Base-by-base conservation (phyloP, 169 alveolate genomes). In the Cryptosporidium sp. region DNA sequence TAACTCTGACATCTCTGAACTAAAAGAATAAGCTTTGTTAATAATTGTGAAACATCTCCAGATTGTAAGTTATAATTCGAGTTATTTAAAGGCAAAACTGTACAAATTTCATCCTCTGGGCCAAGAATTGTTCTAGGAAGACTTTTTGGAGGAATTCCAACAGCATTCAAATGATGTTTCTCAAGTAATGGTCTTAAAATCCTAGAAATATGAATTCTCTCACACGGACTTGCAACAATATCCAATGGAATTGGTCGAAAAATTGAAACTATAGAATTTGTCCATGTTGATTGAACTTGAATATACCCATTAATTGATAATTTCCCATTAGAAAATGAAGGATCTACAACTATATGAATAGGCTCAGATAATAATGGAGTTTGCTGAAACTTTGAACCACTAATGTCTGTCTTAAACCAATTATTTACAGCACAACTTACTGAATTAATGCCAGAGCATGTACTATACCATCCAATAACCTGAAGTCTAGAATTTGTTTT, bases 391-490 rank as follows among this genome's bases (percentile, higher is more conserved):
- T 93, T 95, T 41, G 98, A 95, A 91, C 92, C 93, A 45, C 26
- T 18, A 26, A 69, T 29, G 85, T 93, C 94, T 73, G 94, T 95
- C 86, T 95, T 96, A 86, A 96, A 96, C 98, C 98, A 96, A 16
- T 97, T 97, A 74, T 96, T 97, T 16, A 95, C 97, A 29, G 98
- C 98, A 87, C 97, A 95, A n/a, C 97, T 94, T 39, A 95, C 93
- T 85, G 95, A 97, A 1, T 96, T 94, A 92, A 96, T 93, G 69
- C 94, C 96, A n/a, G 96, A 92, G 29, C 98, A 97, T 3, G 98
- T 95, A 86, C 98, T 94, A 10, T 87, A 89, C 95, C 97, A 96
- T 33, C 97, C 98, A 55, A 96, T 96, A 9, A 95, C 98, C 84
- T 96, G 97, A 48, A 93, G 96, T 69, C 95, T 93, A 9, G 97